Base-by-base conservation (phyloP, 305 asterid species). In the Nicotiana rustica region DNA sequence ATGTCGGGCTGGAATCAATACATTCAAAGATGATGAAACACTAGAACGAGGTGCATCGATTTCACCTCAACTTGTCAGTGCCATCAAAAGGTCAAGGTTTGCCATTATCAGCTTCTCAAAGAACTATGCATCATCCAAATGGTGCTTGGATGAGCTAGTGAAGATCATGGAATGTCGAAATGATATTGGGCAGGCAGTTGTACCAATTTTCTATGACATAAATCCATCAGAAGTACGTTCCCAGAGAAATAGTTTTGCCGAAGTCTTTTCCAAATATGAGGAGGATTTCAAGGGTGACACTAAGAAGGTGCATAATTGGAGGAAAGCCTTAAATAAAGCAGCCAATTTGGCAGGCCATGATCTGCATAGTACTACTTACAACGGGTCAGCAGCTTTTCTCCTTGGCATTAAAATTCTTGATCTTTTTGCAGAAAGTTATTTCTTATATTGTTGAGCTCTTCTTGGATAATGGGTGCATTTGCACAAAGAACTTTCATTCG, bases 11-110 rank as follows among this genome's bases (percentile, higher is more conserved):
- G 84, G 84, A 13, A 69, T 81, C 59, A 5, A 81, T 18, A 81
- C 84, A 4, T 81, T 69, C 61, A 81, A 36, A 10, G 84, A 81
- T 55, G 84, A 81, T n/a, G 35, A n/a, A 49, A 47, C 41, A n/a
- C 69, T 81, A 44, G 38, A 35, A 52, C 59, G 21, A 70, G 80
- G 84, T 25, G 36, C 21, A 55, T 35, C 80, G 56, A 57, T 81
- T 70, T 18, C 71, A 21, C 79, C 19, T 25, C 2, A 6, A 69
- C 79, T 81, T 6, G 17, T 7, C 21, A 38, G 14, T 8, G 70
- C 84, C 18, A 81, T 81, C 13, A 35, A 69, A 56, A 8, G 5
- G 21, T 73, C 76, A 56, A 31, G 49, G 35, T 33, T 68, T 4
- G 83, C 83, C 38, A 59, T 81, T 29, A 44, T 68, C 4, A 56